Evolutionary conservation across 2,329 filamentous ascomycete species (phyloP), one percentile per base, ranked within the genome.

Genomic region (Fusarium pseudograminearum): DNA sequence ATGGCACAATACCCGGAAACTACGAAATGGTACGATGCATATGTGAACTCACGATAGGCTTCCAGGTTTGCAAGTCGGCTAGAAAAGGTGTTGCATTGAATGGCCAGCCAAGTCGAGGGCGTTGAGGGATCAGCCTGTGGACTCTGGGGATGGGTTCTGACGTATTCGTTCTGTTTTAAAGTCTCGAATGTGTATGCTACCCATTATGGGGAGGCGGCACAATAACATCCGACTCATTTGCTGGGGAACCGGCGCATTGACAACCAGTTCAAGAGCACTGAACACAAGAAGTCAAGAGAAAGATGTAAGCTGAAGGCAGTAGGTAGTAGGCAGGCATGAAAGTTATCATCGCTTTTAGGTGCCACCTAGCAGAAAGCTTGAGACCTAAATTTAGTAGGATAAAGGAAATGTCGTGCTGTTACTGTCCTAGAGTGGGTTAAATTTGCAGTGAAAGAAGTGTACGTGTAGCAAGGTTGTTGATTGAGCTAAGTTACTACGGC

Each of bases 21-120:
- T 20, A 10, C 15, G 5, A 28, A 5, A 12, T 1, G 16, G 15
- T 0, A 9, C 10, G 7, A 4, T 4, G 3, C 20, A 15, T 15
- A 33, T n/a, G 6, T 36, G 46, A 8, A 16, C 20, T 24, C 38
- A 4, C 8, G 3, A 8, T 18, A 24, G 9, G 22, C 8, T 26
- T 40, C 2, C 40, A 16, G 14, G 3, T 41, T 5, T 24, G 14
- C 16, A 26, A 22, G 22, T 26, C 24, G 22, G 18, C 11, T 5
- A 41, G 40, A 10, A 26, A 42, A 42, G 40, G 40, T 12, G 7
- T 16, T 41, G 1, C 4, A 16, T 26, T 9, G 7, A 4, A 12
- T 42, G 3, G 40, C 3, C 5, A 26, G 40, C 3, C 5, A 26
- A 10, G 40, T 10, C 3, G 15, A 16, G 22, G 15, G 24, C 4